Evolutionary conservation across 345 rosid species (phyloP).

Genomic region (Geranium rotundifolium): DNA sequence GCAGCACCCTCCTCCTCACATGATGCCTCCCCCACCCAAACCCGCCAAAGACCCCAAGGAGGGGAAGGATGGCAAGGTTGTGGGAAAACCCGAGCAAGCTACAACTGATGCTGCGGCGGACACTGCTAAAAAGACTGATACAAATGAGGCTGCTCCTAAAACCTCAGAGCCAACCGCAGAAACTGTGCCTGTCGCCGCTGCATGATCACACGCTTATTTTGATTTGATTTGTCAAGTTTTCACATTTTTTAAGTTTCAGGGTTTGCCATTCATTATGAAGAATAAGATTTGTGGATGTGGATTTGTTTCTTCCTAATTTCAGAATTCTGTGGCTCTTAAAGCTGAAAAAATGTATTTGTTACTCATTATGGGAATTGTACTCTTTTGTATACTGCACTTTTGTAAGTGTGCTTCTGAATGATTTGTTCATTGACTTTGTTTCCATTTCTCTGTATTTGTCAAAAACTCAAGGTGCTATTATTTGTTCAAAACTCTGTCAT

Average conservation of each 20-base stretch:
- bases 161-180: background rate
- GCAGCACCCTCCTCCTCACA: constrained; percentile 78
- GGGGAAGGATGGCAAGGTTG: constrained; percentile 15
- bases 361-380: no score
- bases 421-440: no score
- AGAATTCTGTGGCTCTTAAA: background rate
- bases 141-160: background rate
- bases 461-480: no score
- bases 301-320: background rate
- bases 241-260: no score
- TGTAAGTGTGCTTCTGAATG: no score
- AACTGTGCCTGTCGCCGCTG: background rate
- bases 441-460: no score
- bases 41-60: constrained; percentile 40
- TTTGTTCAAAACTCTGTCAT: no score
- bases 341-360: no score
- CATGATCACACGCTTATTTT: background rate
- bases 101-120: constrained; percentile 14
- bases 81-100: constrained; percentile 14
- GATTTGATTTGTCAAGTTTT: background rate
- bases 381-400: no score
- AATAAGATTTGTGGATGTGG: background rate
- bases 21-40: constrained; percentile 64
- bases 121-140: constrained; percentile 23
- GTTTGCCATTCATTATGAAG: background rate